phyloP scores from a whole-genome alignment of 1,284 basidiomycete genomes.

The Moesziomyces aphidis region DNA sequence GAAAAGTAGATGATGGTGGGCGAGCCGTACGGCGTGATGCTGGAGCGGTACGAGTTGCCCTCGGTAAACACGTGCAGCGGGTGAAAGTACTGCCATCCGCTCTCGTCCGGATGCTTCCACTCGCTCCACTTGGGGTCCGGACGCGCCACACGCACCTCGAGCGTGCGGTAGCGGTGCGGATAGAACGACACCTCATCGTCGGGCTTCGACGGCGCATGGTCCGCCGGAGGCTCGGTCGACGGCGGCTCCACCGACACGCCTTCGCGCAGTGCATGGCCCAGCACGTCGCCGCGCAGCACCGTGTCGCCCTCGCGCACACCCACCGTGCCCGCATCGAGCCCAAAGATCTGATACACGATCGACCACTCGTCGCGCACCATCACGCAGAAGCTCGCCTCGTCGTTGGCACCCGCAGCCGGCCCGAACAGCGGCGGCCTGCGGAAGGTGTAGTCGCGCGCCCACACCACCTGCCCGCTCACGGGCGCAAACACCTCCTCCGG shows the following conservation, averaged over 20 bases:
- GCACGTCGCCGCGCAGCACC: conserved; percentile 47
- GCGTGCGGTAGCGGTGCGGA: conserved; percentile 50
- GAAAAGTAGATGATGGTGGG: conserved; percentile 53
- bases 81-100: conserved; percentile 59
- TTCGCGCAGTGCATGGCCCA: conserved; percentile 43
- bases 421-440: conserved; percentile 46
- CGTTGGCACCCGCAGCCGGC: conserved; percentile 46
- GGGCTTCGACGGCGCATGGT: conserved; percentile 33
- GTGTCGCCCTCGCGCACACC: conserved; percentile 32
- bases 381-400: conserved; percentile 49
- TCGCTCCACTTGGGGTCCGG: conserved; percentile 45
- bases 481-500: conserved; percentile 54
- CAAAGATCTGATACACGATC: conserved; percentile 59
- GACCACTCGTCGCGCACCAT: conserved; percentile 62
- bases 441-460: conserved; percentile 43
- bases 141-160: conserved; percentile 56
- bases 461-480: conserved; percentile 57
- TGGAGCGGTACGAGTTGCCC: conserved; percentile 40
- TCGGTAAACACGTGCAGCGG: conserved; percentile 53
- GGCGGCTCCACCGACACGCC: conserved; percentile 40
- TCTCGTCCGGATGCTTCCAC: conserved; percentile 41
- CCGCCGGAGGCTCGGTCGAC: conserved; percentile 42
- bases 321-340: conserved; percentile 35
- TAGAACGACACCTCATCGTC: conserved; percentile 42
- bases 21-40: conserved; percentile 48